These are phyloP conservation scores for Moesziomyces parantarcticus DNA, from an alignment of 1,284 basidiomycete species.

Conservation along the genomic window DNA sequence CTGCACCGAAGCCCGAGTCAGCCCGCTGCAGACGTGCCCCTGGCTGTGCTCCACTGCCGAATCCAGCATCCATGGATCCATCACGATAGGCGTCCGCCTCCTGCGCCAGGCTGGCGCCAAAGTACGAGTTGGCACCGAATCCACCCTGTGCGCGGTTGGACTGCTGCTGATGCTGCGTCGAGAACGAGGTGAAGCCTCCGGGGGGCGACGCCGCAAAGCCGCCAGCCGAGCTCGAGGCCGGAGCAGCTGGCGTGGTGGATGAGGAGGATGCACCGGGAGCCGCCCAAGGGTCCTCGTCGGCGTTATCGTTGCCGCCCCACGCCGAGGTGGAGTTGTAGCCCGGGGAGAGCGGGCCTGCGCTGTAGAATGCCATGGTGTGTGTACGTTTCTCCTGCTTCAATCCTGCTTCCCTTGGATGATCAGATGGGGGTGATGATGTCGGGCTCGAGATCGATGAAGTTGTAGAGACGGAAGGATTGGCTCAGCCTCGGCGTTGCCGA, in stretches of 20 bases:
- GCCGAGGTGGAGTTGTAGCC: conserved; percentile 48
- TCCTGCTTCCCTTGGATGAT: not conserved
- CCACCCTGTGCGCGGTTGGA: conserved; percentile 11
- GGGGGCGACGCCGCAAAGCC: conserved; percentile 26
- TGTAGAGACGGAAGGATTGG: no score
- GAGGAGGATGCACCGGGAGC: conserved; percentile 33
- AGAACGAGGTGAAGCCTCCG: conserved; percentile 30
- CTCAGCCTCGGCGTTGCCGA: no score
- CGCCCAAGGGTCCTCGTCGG: conserved; percentile 51
- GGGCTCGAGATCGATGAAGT: no score
- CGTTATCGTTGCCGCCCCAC: conserved; percentile 48
- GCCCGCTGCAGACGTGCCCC: conserved; percentile 8
- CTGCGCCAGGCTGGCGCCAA: conserved; percentile 20
- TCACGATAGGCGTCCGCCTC: conserved; percentile 27
- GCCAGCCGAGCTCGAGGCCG: conserved; percentile 4
- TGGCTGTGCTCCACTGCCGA: conserved; percentile 1
- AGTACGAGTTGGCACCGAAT: conserved; percentile 12
- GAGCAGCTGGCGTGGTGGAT: conserved; percentile 10
- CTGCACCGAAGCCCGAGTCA: conserved; percentile 14
- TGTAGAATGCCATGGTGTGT: conserved; percentile 43
- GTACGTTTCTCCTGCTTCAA: not conserved
- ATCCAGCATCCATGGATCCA: conserved; percentile 12
- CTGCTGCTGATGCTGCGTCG: conserved; percentile 34
- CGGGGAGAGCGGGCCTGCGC: conserved; percentile 44
- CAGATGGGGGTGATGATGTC: not conserved